Evolutionary conservation across 2,329 filamentous ascomycete species (phyloP).

Genomic region (Cercospora sojina): DNA sequence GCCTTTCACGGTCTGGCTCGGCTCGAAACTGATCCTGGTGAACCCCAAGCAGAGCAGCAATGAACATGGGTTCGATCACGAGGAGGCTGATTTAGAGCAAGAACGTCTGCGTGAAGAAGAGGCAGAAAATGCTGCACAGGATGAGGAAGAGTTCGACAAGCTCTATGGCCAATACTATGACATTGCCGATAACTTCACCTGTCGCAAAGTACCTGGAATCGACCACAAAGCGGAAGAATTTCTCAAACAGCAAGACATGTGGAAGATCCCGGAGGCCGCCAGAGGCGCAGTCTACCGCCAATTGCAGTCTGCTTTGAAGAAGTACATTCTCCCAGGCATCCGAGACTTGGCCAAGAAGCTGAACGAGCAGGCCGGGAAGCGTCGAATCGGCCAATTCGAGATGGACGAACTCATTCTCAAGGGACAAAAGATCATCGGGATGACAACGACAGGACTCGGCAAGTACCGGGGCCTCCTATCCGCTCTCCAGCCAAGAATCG

Average conservation of each 20-base stretch:
- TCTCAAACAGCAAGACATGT: constrained; percentile 56
- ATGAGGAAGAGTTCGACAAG: constrained; percentile 42
- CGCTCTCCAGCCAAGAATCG: constrained; percentile 62
- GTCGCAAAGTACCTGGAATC: constrained; percentile 30
- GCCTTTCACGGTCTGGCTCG: constrained; percentile 58
- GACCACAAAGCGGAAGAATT: constrained; percentile 40
- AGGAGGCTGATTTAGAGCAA: constrained; percentile 61
- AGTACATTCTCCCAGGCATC: constrained; percentile 49
- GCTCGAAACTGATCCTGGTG: constrained; percentile 51
- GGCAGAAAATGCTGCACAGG: constrained; percentile 53
- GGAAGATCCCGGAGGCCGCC: constrained; percentile 54
- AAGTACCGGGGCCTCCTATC: constrained; percentile 74
- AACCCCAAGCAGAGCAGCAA: constrained; percentile 48
- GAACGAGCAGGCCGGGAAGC: constrained; percentile 49
- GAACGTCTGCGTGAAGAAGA: constrained; percentile 62
- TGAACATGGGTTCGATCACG: constrained; percentile 54
- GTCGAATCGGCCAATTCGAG: constrained; percentile 60
- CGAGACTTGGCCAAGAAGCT: constrained; percentile 53
- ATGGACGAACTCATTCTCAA: constrained; percentile 61
- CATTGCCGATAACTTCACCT: constrained; percentile 44
- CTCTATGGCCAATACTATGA: constrained; percentile 36
- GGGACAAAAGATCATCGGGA: constrained; percentile 59
- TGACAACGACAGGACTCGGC: constrained; percentile 77
- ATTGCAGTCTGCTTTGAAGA: constrained; percentile 58
- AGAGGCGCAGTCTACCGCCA: constrained; percentile 67